Evolutionary conservation across 176 grass and related monocot species (phyloP), one percentile per base, ranked within the genome.

Genomic region (Raddia distichophylla): DNA sequence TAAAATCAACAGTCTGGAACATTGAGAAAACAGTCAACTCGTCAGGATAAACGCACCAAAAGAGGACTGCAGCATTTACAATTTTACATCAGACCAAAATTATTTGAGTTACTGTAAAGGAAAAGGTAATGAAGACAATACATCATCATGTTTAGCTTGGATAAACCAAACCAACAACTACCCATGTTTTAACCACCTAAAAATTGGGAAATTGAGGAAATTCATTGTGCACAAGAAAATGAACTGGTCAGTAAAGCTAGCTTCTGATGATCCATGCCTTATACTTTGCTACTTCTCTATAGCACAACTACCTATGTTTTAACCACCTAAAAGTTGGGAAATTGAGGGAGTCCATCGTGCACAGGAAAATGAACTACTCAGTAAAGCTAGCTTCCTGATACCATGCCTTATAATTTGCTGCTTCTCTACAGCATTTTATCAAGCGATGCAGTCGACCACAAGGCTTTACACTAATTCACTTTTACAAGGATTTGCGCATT

Each of bases 1-100:
- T 92, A 92, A 89, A 92, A 71, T 92, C 84, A 0, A 16, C 50
- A 78, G 70, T 65, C 97, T 99, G 91, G 75, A 90, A 87, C 33
- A 76, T 44, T 66, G 80, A 71, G 13, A 64, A 58, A 55, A 71
- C 42, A 82, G 56, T 64, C 52, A 37, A 59, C 17, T 64, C 49
- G 44, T 74, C 68, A 79, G 27, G 33, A 73, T 27, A 62, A 20
- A 22, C 64, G 22, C n/a, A 15, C 59, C 37, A 34, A 53, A 53
- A 42, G 22, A 80, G 37, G 70, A 76, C 64, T 76, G 5, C 65
- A 56, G 22, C 13, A 12, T 54, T 85, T 62, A 79, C 15, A 85
- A 50, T 22, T 54, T 85, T 62, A 79, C 10, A 85, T 57, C 37
- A 80, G 27, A 72, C 10, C 76, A 59, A 42, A 51, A 17, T 73